Evolutionary conservation across 106 monocot genomes (phyloP).

Genomic region (Alisma plantagoaquatica): DNA sequence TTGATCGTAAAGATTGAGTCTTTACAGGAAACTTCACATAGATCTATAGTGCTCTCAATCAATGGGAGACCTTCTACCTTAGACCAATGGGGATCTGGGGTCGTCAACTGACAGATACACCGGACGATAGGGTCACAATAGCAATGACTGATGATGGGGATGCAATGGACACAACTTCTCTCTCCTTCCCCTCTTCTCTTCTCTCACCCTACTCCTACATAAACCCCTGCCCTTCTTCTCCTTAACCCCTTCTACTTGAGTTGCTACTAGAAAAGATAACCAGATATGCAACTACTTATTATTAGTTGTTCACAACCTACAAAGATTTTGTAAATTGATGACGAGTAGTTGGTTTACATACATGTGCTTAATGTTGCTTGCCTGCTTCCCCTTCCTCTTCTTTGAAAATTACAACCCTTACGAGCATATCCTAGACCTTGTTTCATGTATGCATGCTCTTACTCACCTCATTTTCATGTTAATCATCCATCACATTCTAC

Average conservation of each 20-base stretch:
- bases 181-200: too few relatives aligned
- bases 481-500: not conserved
- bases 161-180: too few relatives aligned
- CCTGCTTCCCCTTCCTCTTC: slow-evolving; percentile 1
- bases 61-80: too few relatives aligned
- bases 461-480: not conserved
- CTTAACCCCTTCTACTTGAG: not conserved
- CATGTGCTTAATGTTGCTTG: not conserved
- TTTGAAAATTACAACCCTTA: not conserved
- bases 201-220: not conserved
- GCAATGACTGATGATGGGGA: too few relatives aligned
- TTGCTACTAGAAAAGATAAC: not conserved
- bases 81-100: too few relatives aligned
- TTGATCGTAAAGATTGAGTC: too few relatives aligned
- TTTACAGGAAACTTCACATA: too few relatives aligned
- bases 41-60: too few relatives aligned
- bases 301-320: not conserved
- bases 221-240: not conserved
- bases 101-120: too few relatives aligned
- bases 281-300: not conserved
- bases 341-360: not conserved
- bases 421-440: not conserved
- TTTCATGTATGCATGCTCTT: not conserved
- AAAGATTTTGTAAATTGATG: not conserved
- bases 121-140: too few relatives aligned